A percentile compares a stretch with the other conserved stretches of the same genome.
Evolutionary conservation across 148 eudicot genomes (phyloP).

Genomic region (Rhododendron simsii): DNA sequence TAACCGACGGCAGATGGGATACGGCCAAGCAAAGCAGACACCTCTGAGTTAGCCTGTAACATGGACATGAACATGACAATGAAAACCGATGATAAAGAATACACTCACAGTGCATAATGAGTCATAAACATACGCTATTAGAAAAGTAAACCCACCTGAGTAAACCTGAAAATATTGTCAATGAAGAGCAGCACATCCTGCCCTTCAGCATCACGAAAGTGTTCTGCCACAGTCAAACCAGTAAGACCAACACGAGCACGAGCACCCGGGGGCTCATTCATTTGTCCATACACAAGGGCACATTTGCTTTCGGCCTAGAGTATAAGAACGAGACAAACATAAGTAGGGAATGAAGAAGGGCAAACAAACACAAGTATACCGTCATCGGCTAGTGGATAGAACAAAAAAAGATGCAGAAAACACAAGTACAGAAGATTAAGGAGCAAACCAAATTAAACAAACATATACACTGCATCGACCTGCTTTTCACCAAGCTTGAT

Average conservation of each 20-base stretch:
- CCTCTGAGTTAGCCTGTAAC: slow-evolving; percentile 89
- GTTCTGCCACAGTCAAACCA: slow-evolving; percentile 89
- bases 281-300: slow-evolving; percentile 96
- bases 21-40: slow-evolving; percentile 99
- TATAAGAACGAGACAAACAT: not conserved
- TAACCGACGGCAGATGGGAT: slow-evolving; percentile 99
- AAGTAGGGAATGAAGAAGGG: not conserved
- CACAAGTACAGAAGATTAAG: not conserved
- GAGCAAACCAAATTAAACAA: not conserved
- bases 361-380: not conserved
- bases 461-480: slow-evolving; percentile 25
- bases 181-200: slow-evolving; percentile 97
- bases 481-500: slow-evolving; percentile 98
- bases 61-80: not conserved
- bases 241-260: slow-evolving; percentile 99
- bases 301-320: slow-evolving; percentile 82
- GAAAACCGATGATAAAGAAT: not conserved
- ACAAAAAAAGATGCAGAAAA: not conserved
- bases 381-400: not conserved
- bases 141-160: slow-evolving; percentile 50
- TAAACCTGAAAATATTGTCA: slow-evolving; percentile 96
- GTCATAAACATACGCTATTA: not conserved
- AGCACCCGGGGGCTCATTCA: slow-evolving; percentile 99
- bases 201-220: slow-evolving; percentile 94
- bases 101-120: not conserved